These are phyloP conservation scores for Ustilago crameri DNA, from an alignment of 1,284 basidiomycete genomes.

Conservation along the genomic window DNA sequence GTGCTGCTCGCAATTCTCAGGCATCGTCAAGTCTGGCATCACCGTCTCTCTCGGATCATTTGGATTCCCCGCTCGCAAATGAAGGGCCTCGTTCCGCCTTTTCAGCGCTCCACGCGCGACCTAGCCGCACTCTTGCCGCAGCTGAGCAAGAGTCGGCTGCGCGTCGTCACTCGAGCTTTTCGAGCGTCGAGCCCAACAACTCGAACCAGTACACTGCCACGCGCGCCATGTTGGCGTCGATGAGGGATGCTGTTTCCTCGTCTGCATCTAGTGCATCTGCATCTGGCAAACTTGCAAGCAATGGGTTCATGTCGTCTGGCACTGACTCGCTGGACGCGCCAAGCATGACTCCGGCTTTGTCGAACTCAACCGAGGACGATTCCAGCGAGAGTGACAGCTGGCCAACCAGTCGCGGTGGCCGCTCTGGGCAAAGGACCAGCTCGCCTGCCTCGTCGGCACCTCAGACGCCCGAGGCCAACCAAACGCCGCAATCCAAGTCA, in stretches of 20 bases:
- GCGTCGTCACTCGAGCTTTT: conserved; percentile 50
- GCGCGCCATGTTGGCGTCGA: conserved; percentile 22
- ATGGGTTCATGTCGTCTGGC: background rate
- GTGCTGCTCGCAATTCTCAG: background rate
- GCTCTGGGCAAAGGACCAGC: conserved; percentile 1
- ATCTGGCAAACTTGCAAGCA: conserved; percentile 7
- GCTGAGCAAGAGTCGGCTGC: conserved; percentile 17
- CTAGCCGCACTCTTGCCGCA: background rate
- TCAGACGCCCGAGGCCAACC: conserved; percentile 18
- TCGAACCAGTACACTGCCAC: conserved; percentile 27
- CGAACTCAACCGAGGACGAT: conserved; percentile 30
- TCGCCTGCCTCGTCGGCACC: conserved; percentile 26
- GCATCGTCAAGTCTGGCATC: conserved; percentile 26
- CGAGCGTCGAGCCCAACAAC: conserved; percentile 37
- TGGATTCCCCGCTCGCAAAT: conserved; percentile 27
- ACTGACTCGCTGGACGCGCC: conserved; percentile 13
- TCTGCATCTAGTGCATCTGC: conserved; percentile 10
- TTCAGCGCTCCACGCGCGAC: conserved; percentile 19
- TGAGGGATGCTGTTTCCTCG: conserved; percentile 9
- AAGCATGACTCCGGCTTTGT: conserved; percentile 27
- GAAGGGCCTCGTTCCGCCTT: conserved; percentile 40
- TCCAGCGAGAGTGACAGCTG: conserved; percentile 52
- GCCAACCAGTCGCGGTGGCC: conserved; percentile 44
- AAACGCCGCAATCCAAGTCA: conserved; percentile 5
- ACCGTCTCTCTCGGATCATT: conserved; percentile 31